Conservation (phyloP, 1,139 yeast genomes). For the Pneumocystis oryctolagi region DNA sequence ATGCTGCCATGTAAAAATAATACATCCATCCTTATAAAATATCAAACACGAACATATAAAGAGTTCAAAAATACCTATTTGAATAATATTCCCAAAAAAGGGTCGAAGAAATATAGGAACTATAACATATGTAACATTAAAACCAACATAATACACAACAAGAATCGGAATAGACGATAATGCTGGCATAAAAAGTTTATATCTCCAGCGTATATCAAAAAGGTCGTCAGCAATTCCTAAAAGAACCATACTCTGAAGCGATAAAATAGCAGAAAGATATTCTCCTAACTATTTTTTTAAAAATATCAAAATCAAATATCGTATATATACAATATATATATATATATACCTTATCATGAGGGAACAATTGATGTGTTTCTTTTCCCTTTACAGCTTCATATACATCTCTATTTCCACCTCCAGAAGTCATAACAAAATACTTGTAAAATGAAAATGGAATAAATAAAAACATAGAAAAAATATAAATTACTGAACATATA, state of each 20-base stretch:
- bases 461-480: conserved; percentile 66
- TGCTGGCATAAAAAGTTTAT: conserved; percentile 88
- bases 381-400: not conserved
- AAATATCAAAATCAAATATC: not conserved
- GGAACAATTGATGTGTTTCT: not conserved
- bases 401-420: conserved; percentile 33
- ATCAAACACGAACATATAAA: conserved; percentile 33
- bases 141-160: conserved; percentile 84
- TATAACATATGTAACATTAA: conserved; percentile 80
- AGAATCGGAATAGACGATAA: conserved; percentile 83
- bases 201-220: conserved; percentile 93
- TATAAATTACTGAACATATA: conserved; percentile 64
- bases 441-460: conserved; percentile 83
- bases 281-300: conserved; percentile 56
- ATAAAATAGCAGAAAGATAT: conserved; percentile 67
- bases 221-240: conserved; percentile 88
- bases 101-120: conserved; percentile 54
- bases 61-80: conserved; percentile 19
- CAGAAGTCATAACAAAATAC: conserved; percentile 50
- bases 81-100: conserved; percentile 18
- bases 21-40: conserved; percentile 47
- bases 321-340: not conserved
- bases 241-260: conserved; percentile 68
- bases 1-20: conserved; percentile 77
- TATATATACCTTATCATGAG: conserved; percentile 1